These are phyloP conservation scores for Esteya vermicola DNA, from an alignment of 2,329 filamentous ascomycete genomes.

Conservation along the genomic window DNA sequence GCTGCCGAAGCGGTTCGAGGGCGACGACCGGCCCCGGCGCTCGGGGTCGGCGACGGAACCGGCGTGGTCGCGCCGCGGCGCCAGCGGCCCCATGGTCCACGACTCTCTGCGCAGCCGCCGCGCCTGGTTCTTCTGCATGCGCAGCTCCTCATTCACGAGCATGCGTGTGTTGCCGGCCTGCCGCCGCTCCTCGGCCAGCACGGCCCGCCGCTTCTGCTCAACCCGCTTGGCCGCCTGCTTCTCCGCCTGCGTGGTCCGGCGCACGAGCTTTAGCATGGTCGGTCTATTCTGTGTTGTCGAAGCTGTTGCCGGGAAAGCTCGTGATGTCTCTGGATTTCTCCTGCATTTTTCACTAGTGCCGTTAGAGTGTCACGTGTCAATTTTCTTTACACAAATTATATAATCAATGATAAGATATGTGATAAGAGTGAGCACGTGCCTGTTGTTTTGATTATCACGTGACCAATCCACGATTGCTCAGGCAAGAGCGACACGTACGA, in stretches of 20 bases:
- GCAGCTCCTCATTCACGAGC: constrained; percentile 19
- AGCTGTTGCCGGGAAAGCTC: neutral
- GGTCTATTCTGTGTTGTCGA: constrained; percentile 12
- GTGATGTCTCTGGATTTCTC: too few species aligned
- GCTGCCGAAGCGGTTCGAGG: constrained; percentile 6
- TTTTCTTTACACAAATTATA: too few species aligned
- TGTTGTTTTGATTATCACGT: too few species aligned
- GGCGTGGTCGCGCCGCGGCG: constrained; percentile 53
- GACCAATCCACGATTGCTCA: too few species aligned
- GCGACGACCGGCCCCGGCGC: constrained; percentile 6
- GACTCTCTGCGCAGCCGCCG: constrained; percentile 51
- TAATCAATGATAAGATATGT: too few species aligned
- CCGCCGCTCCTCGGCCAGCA: neutral
- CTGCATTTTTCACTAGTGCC: too few species aligned
- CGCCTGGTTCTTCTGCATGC: constrained; percentile 16
- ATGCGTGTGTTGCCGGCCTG: constrained; percentile 11
- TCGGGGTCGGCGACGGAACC: constrained; percentile 5
- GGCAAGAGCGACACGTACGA: too few species aligned
- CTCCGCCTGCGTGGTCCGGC: constrained; percentile 51
- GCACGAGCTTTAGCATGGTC: constrained; percentile 56
- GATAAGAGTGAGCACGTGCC: too few species aligned
- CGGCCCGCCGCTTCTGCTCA: constrained; percentile 9
- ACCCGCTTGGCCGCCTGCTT: constrained; percentile 41
- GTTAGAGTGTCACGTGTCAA: too few species aligned
- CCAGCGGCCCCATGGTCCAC: constrained; percentile 64